Conservation (phyloP, 139 green algal species). For the Microglena sp. region DNA sequence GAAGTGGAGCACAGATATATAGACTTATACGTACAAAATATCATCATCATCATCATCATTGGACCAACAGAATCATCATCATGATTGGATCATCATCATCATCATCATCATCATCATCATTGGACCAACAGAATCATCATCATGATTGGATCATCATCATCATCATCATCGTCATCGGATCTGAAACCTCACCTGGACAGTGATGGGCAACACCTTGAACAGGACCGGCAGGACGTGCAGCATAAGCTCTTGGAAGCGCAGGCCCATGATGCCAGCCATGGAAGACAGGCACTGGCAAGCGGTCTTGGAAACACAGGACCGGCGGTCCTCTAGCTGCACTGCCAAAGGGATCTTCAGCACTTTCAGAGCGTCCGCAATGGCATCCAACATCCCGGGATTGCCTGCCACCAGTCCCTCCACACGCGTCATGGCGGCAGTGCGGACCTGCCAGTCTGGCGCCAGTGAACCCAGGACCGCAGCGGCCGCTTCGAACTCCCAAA, state of each 20-base stretch:
- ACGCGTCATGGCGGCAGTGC: conserved; percentile 47
- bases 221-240: conserved; percentile 44
- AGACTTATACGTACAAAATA: neutral
- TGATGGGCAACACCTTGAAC: conserved; percentile 68
- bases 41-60: neutral
- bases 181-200: conserved; percentile 43
- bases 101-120: neutral
- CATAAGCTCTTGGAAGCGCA: conserved; percentile 39
- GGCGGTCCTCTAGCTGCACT: conserved; percentile 48
- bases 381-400: conserved; percentile 17
- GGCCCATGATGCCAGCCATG: conserved; percentile 42
- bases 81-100: neutral
- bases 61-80: neutral
- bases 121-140: neutral
- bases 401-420: conserved; percentile 59
- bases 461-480: conserved; percentile 18
- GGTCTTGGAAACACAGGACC: conserved; percentile 52
- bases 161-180: neutral
- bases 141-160: neutral
- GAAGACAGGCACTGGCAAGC: conserved; percentile 49
- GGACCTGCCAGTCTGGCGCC: conserved; percentile 23
- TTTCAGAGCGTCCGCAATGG: neutral
- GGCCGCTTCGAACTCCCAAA: conserved; percentile 37
- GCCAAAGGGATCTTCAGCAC: neutral
- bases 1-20: neutral